Base-by-base conservation (phyloP, 768 basidiomycete species). In the Crepidotus variabilis region DNA sequence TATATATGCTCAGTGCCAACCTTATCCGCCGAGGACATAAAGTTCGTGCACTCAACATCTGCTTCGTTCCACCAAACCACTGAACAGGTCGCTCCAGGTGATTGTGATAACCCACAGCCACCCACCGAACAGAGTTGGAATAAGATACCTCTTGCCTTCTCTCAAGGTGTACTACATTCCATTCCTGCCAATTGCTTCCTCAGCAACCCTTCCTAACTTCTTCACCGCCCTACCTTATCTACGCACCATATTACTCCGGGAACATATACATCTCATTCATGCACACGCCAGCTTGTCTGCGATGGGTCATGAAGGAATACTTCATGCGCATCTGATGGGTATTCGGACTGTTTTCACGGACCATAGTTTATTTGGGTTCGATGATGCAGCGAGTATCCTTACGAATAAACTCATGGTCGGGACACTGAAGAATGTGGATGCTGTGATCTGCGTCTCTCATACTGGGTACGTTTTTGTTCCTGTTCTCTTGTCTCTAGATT, bases 91-190 rank as follows among this genome's bases (percentile, higher is more conserved):
- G 5, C 8, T 23, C 20, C 57, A 94, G 92, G 94, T 99, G 54
- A 87, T 98, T 59, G 86, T 96, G 36, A 90, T 99, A 57, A 98
- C 96, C 0, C 97, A 99, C 67, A 86, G 90, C 57, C 92, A 96
- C 65, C 80, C 86, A 6, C 87, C 90, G 23, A 86, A 89, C 65
- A 87, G 95, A 23, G 85, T 88, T 50, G 96, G 95, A 6, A 76
- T 98, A 21, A 90, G 94, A 13, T 95, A 94, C 88, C 77, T 99
- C 0, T 71, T 90, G 0, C 91, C 92, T 8, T 80, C 82, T 10
- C 76, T 99, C 59, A 98, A 98, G 72, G 90, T 97, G 24, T 99
- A 98, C 72, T 85, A 98, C 71, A 81, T 98, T 48, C 97, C 97
- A 0, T 88, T 94, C 63, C 79, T 83, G 39, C 87, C 95, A 2